Evolutionary conservation across 2,329 filamentous ascomycete species (phyloP), one percentile per base, ranked within the genome.

Genomic region (Zymoseptoria brevis): DNA sequence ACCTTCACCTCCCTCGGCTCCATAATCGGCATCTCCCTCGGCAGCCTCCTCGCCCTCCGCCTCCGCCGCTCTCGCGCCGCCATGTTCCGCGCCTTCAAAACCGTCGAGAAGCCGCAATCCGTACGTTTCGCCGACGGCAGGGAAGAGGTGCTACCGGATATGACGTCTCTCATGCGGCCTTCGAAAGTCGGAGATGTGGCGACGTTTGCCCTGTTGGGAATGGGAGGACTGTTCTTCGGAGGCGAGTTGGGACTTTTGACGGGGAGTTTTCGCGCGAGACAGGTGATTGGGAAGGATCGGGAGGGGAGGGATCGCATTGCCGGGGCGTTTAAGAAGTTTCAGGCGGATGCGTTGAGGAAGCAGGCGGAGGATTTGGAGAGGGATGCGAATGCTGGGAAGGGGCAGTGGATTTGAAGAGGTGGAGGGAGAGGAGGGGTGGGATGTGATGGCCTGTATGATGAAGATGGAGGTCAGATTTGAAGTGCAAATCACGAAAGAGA

Each of bases 71-170:
- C 80, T 60, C 80, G 86, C 52, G 72, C 76, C 30, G 75, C 79
- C n/a, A 80, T 86, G 71, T 87, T 87, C 75, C 77, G 79, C 50
- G 81, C 82, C 6, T 83, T 88, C 73, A 78, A 80, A 19, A 79
- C 84, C 0, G 74, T 79, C 55, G 83, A 87, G 68, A 83, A 81
- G 70, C 86, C 86, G 0, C 82, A 80, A 0, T 78, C 83, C 56
- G 79, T 88, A 5, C 74, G 80, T 13, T 88, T 88, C 69, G 79
- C 82, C 0, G 80, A 82, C 63, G 86, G 86, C 0, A 75, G 83
- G 19, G 79, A 79, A 54, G 84, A 87, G 67, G 68, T 79, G 0
- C 74, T 88, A 1, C 86, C 86, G 0, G 84, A 88, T 64, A 73
- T 88, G 41, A 82, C 81, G 0, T 77, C 78, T 0, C 67, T 83